Evolutionary conservation across 139 green algal genomes (phyloP).

Genomic region (Penium margaritaceum): DNA sequence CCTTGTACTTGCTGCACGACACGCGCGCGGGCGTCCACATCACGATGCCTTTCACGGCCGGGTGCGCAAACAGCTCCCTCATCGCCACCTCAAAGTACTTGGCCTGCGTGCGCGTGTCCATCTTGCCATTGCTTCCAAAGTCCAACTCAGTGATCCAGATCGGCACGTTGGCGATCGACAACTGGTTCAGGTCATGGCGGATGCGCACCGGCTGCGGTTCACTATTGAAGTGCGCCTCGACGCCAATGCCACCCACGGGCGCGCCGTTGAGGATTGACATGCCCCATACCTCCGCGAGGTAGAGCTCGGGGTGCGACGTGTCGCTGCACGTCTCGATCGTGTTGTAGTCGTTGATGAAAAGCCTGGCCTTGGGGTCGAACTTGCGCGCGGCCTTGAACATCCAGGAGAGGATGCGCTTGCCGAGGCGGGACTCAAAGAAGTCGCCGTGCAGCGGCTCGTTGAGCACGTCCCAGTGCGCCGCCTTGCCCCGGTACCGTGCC

Average conservation of each 20-base stretch:
- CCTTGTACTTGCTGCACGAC: conserved; percentile 8
- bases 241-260: conserved; percentile 8
- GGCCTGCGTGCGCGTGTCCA: conserved; percentile 6
- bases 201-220: conserved; percentile 14
- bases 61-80: conserved; percentile 39
- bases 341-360: conserved; percentile 46
- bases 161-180: neutral
- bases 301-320: conserved; percentile 8
- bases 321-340: conserved; percentile 30
- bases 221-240: conserved; percentile 15
- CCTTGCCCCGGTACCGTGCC: conserved; percentile 28
- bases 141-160: conserved; percentile 37
- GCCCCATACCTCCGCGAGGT: conserved; percentile 1
- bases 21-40: conserved; percentile 29
- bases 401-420: neutral
- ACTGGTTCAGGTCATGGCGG: conserved; percentile 32
- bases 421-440: conserved; percentile 23
- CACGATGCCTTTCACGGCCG: conserved; percentile 39
- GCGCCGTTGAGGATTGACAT: neutral
- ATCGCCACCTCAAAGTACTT: conserved; percentile 38
- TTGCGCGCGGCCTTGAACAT: conserved; percentile 21
- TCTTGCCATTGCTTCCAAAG: conserved; percentile 6
- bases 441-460: conserved; percentile 47
- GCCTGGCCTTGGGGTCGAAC: conserved; percentile 19
- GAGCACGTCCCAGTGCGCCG: conserved; percentile 45